phyloP scores from a whole-genome alignment of 2,329 filamentous ascomycete genomes.

The Colletotrichum euphorbiae region DNA sequence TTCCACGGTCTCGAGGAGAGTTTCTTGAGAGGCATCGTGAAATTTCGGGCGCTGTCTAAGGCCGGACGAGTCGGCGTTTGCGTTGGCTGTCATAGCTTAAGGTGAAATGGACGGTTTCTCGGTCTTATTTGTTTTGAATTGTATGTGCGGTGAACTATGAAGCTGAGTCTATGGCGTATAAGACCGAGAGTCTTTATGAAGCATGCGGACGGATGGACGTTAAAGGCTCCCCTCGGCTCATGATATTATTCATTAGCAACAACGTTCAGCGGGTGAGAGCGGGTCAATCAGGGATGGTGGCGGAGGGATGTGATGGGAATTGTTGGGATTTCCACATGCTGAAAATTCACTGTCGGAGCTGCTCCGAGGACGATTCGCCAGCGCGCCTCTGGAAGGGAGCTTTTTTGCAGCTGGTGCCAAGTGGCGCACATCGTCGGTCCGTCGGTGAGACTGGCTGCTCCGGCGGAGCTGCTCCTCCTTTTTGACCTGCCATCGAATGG shows the following conservation, averaged over 20 bases:
- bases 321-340: slow-evolving; percentile 32
- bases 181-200: background rate
- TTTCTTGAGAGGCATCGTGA: background rate
- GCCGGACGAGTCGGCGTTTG: background rate
- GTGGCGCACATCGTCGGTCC: slow-evolving; percentile 12
- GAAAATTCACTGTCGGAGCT: background rate
- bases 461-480: slow-evolving; percentile 8
- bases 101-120: background rate
- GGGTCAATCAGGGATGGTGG: background rate
- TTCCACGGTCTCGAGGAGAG: slow-evolving; percentile 45
- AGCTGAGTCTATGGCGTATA: background rate
- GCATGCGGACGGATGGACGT: background rate
- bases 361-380: slow-evolving; percentile 18
- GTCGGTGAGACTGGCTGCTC: slow-evolving; percentile 29
- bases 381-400: background rate
- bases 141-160: background rate
- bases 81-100: background rate
- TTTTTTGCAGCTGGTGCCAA: slow-evolving; percentile 20
- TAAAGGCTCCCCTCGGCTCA: background rate
- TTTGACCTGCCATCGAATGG: background rate
- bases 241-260: background rate
- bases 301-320: slow-evolving; percentile 14
- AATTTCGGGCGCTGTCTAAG: slow-evolving; percentile 18
- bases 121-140: background rate
- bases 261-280: background rate